These are phyloP conservation scores for Backusella psychrophila DNA, from an alignment of 192 early-diverging fungal species.

Conservation along the genomic window DNA sequence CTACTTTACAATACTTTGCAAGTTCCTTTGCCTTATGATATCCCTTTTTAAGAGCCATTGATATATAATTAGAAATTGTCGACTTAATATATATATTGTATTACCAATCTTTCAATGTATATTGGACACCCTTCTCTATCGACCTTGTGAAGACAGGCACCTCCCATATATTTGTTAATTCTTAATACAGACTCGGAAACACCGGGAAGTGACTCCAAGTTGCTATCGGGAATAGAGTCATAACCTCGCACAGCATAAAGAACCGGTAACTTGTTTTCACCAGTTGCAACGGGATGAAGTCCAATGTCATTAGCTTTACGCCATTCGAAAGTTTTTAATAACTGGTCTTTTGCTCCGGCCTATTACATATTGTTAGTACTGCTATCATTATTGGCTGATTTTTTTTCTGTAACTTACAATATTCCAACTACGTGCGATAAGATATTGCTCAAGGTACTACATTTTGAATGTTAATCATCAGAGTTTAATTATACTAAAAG, in stretches of 20 bases:
- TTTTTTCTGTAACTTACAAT: background rate
- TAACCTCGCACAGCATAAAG: slow-evolving; percentile 70
- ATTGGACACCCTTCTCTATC: slow-evolving; percentile 90
- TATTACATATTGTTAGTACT: slow-evolving; percentile 28
- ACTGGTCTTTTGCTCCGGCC: slow-evolving; percentile 58
- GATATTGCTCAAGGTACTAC: slow-evolving; percentile 17
- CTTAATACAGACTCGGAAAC: slow-evolving; percentile 65
- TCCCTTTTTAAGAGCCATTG: slow-evolving; percentile 35
- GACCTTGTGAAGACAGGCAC: slow-evolving; percentile 78
- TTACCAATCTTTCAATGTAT: slow-evolving; percentile 89
- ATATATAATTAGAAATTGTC: background rate
- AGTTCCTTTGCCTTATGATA: slow-evolving; percentile 65
- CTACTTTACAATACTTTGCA: slow-evolving; percentile 54
- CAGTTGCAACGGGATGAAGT: slow-evolving; percentile 52
- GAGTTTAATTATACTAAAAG: background rate
- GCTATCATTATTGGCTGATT: background rate
- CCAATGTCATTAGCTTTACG: slow-evolving; percentile 57
- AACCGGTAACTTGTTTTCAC: slow-evolving; percentile 54
- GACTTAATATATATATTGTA: background rate
- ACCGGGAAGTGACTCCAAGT: slow-evolving; percentile 52
- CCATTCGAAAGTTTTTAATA: slow-evolving; percentile 61
- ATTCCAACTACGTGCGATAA: slow-evolving; percentile 25
- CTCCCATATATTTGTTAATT: slow-evolving; percentile 65
- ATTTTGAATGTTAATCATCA: background rate
- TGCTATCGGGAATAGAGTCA: slow-evolving; percentile 58